Evolutionary conservation across 2,329 filamentous ascomycete species (phyloP).

Genomic region (Nectriaceae sp.): DNA sequence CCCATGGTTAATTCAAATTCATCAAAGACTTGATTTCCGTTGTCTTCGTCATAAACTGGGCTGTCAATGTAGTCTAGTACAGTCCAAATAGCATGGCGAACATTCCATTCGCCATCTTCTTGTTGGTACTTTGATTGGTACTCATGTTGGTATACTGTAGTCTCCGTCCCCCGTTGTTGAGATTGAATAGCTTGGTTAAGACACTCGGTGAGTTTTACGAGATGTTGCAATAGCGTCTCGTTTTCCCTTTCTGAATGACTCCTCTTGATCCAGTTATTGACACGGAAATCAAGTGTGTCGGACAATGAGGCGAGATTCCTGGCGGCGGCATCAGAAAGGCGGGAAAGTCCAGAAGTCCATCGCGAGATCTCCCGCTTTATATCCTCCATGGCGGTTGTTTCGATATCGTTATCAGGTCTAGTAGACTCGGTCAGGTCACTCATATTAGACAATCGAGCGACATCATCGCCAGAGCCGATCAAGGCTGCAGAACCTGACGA

Average conservation of each 20-base stretch:
- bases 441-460: slow-evolving; percentile 5
- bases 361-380: not conserved
- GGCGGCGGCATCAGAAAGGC: not conserved
- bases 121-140: not conserved
- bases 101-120: not conserved
- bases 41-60: too few species aligned
- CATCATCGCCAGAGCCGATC: slow-evolving; percentile 3
- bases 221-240: not conserved
- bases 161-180: not conserved
- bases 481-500: not conserved
- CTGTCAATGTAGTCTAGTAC: not conserved
- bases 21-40: too few species aligned
- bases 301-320: not conserved
- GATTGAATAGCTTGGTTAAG: not conserved
- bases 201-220: not conserved
- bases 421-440: not conserved
- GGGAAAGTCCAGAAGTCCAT: not conserved
- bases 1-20: too few species aligned
- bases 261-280: not conserved
- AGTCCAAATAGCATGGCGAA: not conserved
- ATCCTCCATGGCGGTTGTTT: not conserved
- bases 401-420: not conserved
- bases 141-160: not conserved
- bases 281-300: not conserved
- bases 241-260: not conserved